Base-by-base conservation (phyloP, 2,329 filamentous ascomycete species). In the Cercospora sojina region DNA sequence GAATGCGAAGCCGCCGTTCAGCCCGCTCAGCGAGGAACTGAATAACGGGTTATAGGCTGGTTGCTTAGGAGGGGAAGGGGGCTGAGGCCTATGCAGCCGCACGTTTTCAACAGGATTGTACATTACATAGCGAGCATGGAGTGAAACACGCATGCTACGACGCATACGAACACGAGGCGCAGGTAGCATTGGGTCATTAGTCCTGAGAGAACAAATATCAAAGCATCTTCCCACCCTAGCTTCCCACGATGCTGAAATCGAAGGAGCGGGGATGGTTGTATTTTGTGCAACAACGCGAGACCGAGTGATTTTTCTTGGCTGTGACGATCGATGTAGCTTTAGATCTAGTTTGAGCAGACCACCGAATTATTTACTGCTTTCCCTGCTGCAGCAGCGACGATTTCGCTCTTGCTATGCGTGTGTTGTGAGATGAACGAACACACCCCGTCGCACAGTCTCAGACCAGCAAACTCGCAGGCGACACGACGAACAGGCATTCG, bases 1-100 rank as follows among this genome's bases (percentile, higher is more conserved):
- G 64, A 72, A 71, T 49, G 74, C 74, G 3, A 72, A 73, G 73
- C 71, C 74, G 56, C 74, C 74, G 32, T 77, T 73, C 67, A 67
- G 66, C 57, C 43, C 64, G 32, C 67, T 75, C 51, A 75, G 71
- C 57, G 67, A 71, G 67, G 64, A 74, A 59, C 55, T 74, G 53
- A 70, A 72, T 64, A 66, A 71, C 51, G 72, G 70, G 5, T 73
- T 69, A 69, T 73, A 71, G 47, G 25, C 64, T 64, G 16, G 9
- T 32, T 25, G 59, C 10, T 51, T 27, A 8, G 62, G 43, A 13
- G 12, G 12, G 12, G 23, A 55, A 55, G 38, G 20, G 20, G 35
- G n/a, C 41, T 12, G 20, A 35, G 59, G 69, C 32, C 23, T 38
- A 47, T 56, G 55, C 41, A 18, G 35, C 31, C 41, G 49, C 55